Conservation (phyloP, 306 rosid species). For the Rosa lucieae region DNA sequence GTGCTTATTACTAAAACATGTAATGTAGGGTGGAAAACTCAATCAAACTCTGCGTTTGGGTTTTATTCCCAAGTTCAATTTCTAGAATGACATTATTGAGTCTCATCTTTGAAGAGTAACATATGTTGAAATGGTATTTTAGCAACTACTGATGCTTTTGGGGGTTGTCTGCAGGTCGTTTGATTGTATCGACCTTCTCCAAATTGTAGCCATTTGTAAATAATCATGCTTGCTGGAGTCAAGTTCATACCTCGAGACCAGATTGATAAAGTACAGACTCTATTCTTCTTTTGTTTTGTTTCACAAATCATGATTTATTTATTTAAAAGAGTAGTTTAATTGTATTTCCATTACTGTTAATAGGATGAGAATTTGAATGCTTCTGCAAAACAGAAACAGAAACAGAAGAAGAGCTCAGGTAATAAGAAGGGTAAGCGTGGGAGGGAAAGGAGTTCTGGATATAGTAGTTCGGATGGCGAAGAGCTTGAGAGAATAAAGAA, state of each 20-base stretch:
- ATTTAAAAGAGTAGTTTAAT: no score
- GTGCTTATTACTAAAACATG: no score
- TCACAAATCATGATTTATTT: no score
- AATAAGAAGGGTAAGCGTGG: conserved; percentile 34
- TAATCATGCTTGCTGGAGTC: conserved; percentile 46
- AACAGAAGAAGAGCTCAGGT: conserved; percentile 35
- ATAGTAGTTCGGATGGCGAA: conserved; percentile 59
- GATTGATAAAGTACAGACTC: conserved; percentile 31
- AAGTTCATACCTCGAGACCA: conserved; percentile 46
- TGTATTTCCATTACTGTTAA: background rate
- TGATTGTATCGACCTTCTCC: background rate
- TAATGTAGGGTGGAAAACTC: no score
- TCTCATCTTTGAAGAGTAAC: no score
- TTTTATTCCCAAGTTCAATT: no score
- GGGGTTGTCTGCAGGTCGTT: conserved; percentile 6
- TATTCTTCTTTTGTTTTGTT: background rate
- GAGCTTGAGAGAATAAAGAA: conserved; percentile 47
- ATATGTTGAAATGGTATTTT: no score
- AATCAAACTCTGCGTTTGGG: no score
- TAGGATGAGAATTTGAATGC: conserved; percentile 35
- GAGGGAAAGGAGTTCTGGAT: conserved; percentile 42
- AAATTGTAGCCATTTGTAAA: background rate
- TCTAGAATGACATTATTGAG: no score
- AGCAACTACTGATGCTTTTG: background rate
- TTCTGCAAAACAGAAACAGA: conserved; percentile 37